Base-by-base conservation (phyloP, 2,329 filamentous ascomycete genomes). In the Chaetomiaceae sp. region DNA sequence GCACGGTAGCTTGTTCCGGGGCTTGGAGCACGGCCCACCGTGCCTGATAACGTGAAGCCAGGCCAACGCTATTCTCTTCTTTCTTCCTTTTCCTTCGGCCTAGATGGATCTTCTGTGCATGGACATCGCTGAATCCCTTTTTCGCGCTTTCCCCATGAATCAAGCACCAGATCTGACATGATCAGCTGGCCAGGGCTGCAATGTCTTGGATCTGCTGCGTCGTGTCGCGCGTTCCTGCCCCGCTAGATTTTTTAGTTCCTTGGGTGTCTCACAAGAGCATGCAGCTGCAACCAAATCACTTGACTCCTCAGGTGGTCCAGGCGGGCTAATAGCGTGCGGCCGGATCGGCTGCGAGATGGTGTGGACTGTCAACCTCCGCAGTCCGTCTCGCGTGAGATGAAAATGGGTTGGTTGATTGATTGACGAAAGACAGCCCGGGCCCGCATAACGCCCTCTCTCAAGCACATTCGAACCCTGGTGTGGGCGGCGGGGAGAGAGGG, bases 241-340 rank as follows among this genome's bases (percentile, higher is more conserved):
- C 16, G 29, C 43, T 40, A 13, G 29, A 36, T 41, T 54, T 40
- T 29, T 25, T 45, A 36, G 30, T 30, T 23, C 41, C 53, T 46
- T 55, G 55, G 57, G 49, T 57, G 51, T 57, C 51, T 54, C 57
- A 57, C 53, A 53, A n/a, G 52, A 43, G 48, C 56, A 51, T 62
- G 60, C 60, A 61, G 56, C 59, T 62, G 61, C 61, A 61, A 53
- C 47, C 42, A 38, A 58, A 62, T 62, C 61, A 62, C 56, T 56
- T 62, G 61, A 62, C 58, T 55, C 46, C 54, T 50, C 55, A 56
- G 51, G 59, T 61, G 59, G 46, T 54, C 42, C 54, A 55, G 47
- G 58, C 59, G 58, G n/a, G 57, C 58, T 53, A 56, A 55, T 54
- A 48, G 52, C 48, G 52, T 56, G 55, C 43, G 49, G 42, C 54